Percentiles rank a stretch among this genome's conserved stretches.
phyloP scores from a whole-genome alignment of 164 flowering plant genomes.

The Magnolia changhungtana region DNA sequence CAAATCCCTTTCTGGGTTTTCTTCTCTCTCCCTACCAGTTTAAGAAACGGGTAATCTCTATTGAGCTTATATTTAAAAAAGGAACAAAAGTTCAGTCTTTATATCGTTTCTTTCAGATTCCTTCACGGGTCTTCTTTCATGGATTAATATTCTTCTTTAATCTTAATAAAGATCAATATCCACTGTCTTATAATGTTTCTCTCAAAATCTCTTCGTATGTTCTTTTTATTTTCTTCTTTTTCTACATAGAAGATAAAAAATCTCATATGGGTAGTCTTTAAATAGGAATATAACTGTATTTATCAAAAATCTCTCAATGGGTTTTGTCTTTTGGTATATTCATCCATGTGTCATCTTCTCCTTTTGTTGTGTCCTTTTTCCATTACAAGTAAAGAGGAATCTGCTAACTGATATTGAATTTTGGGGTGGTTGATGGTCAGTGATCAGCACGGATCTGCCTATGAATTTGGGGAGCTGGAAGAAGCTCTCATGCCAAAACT shows the following conservation, averaged over 20 bases:
- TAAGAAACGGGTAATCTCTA: no score
- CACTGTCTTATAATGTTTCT: neutral
- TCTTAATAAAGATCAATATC: neutral
- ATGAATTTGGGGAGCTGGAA: constrained; percentile 92
- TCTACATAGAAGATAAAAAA: neutral
- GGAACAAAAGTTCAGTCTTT: neutral
- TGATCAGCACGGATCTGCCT: constrained; percentile 72
- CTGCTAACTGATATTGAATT: constrained; percentile 17
- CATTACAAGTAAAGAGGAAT: neutral
- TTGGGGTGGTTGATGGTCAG: constrained; percentile 29
- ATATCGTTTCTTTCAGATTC: neutral
- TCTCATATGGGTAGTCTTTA: neutral
- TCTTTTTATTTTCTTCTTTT: neutral
- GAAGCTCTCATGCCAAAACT: constrained; percentile 61
- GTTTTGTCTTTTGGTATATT: neutral
- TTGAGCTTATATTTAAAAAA: no score
- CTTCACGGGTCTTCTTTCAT: neutral
- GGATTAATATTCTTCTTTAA: neutral
- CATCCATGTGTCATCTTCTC: neutral
- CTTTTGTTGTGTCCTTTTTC: neutral
- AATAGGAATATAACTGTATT: neutral
- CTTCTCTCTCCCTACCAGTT: neutral
- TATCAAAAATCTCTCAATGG: neutral
- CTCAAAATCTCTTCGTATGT: neutral
- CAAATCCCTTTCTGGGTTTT: neutral